Percentiles rank a stretch among this genome's conserved stretches.
Evolutionary conservation across 768 basidiomycete species (phyloP).

Genomic region (Suillus spraguei): DNA sequence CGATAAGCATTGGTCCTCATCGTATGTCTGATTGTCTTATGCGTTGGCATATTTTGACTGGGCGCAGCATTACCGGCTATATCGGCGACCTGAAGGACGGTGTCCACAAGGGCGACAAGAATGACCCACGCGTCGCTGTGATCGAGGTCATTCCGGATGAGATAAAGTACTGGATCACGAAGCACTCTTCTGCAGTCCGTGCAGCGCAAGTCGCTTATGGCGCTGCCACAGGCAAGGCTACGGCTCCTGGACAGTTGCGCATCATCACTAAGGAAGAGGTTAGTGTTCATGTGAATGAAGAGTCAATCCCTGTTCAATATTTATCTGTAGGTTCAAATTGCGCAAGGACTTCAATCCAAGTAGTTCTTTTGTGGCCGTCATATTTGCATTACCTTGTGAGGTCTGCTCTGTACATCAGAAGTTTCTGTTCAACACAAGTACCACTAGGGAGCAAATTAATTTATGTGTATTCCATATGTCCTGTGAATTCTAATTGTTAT

Average conservation of each 20-base stretch:
- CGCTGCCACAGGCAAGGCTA: slow-evolving; percentile 61
- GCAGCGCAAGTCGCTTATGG: slow-evolving; percentile 61
- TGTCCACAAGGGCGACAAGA: slow-evolving; percentile 75
- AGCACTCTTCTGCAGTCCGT: slow-evolving; percentile 57
- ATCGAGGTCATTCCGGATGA: slow-evolving; percentile 81
- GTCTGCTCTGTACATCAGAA: not conserved
- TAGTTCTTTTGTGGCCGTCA: slow-evolving; percentile 9
- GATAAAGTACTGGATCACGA: slow-evolving; percentile 81
- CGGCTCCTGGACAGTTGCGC: slow-evolving; percentile 74
- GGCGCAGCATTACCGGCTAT: slow-evolving; percentile 63
- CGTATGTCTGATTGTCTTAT: slow-evolving; percentile 35
- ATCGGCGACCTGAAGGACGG: slow-evolving; percentile 89
- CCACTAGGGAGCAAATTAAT: too few species aligned
- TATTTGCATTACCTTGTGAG: not conserved
- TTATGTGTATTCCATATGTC: not conserved
- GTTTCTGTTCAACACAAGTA: not conserved
- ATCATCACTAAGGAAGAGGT: slow-evolving; percentile 79
- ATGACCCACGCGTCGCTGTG: slow-evolving; percentile 77
- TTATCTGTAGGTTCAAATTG: slow-evolving; percentile 43
- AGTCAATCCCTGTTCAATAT: not conserved
- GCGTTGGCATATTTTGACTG: slow-evolving; percentile 5
- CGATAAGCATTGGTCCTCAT: slow-evolving; percentile 63
- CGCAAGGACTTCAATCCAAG: slow-evolving; percentile 34
- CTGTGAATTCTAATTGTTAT: not conserved
- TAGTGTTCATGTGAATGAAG: slow-evolving; percentile 20